Evolutionary conservation across 139 green algal genomes (phyloP), one percentile per base, ranked within the genome.

Genomic region (Diplosphaera chodatii): DNA sequence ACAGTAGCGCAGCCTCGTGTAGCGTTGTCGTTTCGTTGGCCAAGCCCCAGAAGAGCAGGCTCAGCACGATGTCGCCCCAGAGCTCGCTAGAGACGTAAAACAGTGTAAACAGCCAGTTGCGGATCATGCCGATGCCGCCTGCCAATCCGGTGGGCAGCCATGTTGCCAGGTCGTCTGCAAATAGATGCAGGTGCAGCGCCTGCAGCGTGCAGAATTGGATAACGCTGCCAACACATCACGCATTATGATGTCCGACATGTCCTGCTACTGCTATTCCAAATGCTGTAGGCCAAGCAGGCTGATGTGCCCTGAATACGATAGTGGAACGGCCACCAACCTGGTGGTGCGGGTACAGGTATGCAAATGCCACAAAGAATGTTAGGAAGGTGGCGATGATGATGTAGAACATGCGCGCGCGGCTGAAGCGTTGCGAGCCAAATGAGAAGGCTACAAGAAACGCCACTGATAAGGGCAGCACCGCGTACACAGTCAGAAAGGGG

Each of bases 41-140:
- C 34, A 97, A 80, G 18, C 90, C 91, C 92, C 91, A 96, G 82
- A 97, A 96, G 31, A 96, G 85, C 70, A 97, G 84, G 64, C 80
- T 88, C 69, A 97, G 82, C 65, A 90, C 87, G 1, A 97, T 87
- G 72, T 97, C 92, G 20, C 92, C 92, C 90, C 90, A 97, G 75
- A 94, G 81, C 88, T 94, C 91, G 40, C 75, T 71, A 63, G 88
- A 78, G 80, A 88, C 93, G 78, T 97, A 98, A 77, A 98, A 97
- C 5, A 93, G 68, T 2, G 93, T 97, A 83, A 95, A 98, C 64
- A 91, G 92, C 94, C 94, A 98, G 81, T 97, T 96, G 62, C 86
- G 81, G 33, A 95, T 69, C 86, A 97, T 95, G 71, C 88, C 89
- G 32, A 95, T 84, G 29, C 82, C 40, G 28, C 90, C 92, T 55